Evolutionary conservation across 148 eudicot genomes (phyloP).

Genomic region (Rhododendron henanense): DNA sequence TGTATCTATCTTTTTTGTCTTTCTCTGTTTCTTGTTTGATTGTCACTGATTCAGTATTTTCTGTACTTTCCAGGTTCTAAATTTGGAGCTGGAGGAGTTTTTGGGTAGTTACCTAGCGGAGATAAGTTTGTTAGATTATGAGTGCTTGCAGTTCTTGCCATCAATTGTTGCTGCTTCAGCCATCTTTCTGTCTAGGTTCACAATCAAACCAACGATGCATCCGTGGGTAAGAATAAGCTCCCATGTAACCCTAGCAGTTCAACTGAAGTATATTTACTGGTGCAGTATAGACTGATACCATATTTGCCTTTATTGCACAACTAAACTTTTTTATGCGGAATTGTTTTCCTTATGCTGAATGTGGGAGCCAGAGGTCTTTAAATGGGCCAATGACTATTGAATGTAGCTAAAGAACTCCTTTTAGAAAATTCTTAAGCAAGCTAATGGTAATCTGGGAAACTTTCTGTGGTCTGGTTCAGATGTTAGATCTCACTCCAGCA

Average conservation of each 20-base stretch:
- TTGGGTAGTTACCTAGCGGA: conserved; percentile 26
- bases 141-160: conserved; percentile 44
- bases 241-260: neutral
- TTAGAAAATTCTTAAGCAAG: neutral
- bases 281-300: neutral
- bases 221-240: neutral
- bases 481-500: neutral
- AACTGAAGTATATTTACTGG: conserved; percentile 31
- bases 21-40: neutral
- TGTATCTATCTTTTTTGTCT: neutral
- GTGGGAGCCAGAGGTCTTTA: neutral
- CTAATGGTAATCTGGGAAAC: neutral
- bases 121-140: conserved; percentile 37
- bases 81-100: conserved; percentile 47
- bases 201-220: conserved; percentile 28
- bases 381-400: neutral
- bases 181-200: conserved; percentile 50
- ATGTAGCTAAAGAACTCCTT: neutral
- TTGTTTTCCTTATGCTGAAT: neutral
- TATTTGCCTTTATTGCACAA: neutral
- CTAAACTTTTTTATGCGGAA: neutral
- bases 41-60: conserved; percentile 3
- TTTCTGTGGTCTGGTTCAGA: neutral
- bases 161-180: conserved; percentile 62
- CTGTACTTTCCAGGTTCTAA: conserved; percentile 20